Conservation (phyloP, 2,329 filamentous ascomycete genomes). For the Ambrosiella xylebori region DNA sequence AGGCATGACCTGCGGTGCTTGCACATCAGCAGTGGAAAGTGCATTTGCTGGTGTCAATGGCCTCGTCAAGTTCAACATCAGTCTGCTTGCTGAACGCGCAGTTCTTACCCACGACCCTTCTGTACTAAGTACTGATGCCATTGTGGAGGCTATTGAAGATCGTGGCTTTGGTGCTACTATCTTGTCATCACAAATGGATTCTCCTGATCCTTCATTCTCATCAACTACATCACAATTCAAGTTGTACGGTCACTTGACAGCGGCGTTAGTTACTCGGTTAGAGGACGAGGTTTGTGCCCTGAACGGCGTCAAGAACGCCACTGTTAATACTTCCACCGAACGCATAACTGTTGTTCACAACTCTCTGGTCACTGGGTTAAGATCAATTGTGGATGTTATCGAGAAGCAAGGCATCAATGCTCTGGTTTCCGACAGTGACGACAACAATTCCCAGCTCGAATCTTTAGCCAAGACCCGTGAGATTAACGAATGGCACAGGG, state of each 20-base stretch:
- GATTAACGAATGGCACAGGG: slow-evolving; percentile 78
- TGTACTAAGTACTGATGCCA: slow-evolving; percentile 53
- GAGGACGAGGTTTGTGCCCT: slow-evolving; percentile 49
- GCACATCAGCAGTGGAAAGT: slow-evolving; percentile 76
- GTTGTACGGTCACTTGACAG: slow-evolving; percentile 62
- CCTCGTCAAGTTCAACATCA: slow-evolving; percentile 82
- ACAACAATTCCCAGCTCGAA: slow-evolving; percentile 92
- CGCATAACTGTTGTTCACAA: slow-evolving; percentile 59
- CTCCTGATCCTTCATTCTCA: slow-evolving; percentile 33
- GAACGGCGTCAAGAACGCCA: slow-evolving; percentile 57
- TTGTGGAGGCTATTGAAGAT: slow-evolving; percentile 73
- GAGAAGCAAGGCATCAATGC: slow-evolving; percentile 79
- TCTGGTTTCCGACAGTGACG: slow-evolving; percentile 73
- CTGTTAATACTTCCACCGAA: slow-evolving; percentile 55
- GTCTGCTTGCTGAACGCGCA: slow-evolving; percentile 77
- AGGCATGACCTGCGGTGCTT: slow-evolving; percentile 96
- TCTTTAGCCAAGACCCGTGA: slow-evolving; percentile 92
- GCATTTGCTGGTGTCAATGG: slow-evolving; percentile 66
- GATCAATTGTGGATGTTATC: slow-evolving; percentile 64
- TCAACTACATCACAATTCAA: slow-evolving; percentile 58
- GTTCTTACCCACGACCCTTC: slow-evolving; percentile 68
- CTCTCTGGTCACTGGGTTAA: slow-evolving; percentile 55
- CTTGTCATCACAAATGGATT: slow-evolving; percentile 55
- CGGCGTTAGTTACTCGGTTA: slow-evolving; percentile 52
- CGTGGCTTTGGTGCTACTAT: slow-evolving; percentile 73